These are phyloP conservation scores for Fusarium verrucosum DNA, from an alignment of 2,329 filamentous ascomycete species.

Conservation along the genomic window DNA sequence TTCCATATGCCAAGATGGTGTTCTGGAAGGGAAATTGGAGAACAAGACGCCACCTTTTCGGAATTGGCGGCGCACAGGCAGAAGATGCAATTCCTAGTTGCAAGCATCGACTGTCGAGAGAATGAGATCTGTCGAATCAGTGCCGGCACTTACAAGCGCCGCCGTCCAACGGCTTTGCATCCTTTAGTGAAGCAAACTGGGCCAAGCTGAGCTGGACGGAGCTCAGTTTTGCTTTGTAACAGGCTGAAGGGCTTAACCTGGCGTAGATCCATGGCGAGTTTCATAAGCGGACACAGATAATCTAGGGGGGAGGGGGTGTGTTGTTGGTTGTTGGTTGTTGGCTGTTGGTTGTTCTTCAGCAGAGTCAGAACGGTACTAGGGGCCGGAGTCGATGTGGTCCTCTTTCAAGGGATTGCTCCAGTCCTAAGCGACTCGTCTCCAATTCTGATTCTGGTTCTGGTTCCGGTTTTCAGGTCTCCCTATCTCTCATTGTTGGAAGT, in stretches of 20 bases:
- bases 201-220: not conserved
- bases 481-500: not conserved
- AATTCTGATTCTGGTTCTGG: not conserved
- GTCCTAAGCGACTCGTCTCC: constrained; percentile 6
- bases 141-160: constrained; percentile 25
- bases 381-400: constrained; percentile 3
- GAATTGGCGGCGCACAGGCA: constrained; percentile 4
- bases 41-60: constrained; percentile 10
- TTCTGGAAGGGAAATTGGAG: constrained; percentile 19
- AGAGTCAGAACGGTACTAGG: constrained; percentile 3
- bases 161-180: constrained; percentile 24
- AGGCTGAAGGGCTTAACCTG: constrained; percentile 31
- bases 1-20: not conserved
- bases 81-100: not conserved
- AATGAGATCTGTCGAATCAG: constrained; percentile 10
- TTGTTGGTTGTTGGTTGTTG: not conserved
- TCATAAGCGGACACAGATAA: constrained; percentile 17
- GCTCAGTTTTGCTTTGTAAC: not conserved
- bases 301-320: constrained; percentile 9
- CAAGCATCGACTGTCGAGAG: not conserved
- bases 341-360: constrained; percentile 4
- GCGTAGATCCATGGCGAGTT: constrained; percentile 34
- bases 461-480: not conserved
- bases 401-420: not conserved
- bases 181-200: constrained; percentile 13